Evolutionary conservation across 2,329 filamentous ascomycete genomes (phyloP), one percentile per base, ranked within the genome.

Genomic region (Trichoderma sp.): DNA sequence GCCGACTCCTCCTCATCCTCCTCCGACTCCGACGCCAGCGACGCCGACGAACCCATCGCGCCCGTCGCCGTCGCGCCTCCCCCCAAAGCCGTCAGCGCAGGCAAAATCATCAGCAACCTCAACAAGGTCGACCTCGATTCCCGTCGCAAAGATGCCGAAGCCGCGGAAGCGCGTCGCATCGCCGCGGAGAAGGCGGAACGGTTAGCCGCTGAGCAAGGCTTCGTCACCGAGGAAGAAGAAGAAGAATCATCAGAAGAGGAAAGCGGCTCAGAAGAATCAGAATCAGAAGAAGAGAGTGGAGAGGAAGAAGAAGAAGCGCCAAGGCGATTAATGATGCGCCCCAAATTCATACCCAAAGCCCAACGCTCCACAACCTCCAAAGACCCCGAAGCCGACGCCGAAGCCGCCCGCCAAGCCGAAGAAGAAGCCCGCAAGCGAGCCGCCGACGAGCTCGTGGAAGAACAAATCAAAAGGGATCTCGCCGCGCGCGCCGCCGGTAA

Each of bases 391-490:
- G 70, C 73, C 58, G 68, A 80, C 71, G 71, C 74, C 50, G 76
- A 79, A 55, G 76, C 72, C 7, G 72, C 72, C 4, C 74, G 73
- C 1, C 68, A 71, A 3, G 84, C 81, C 2, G 85, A 85, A 54
- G 87, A 89, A 66, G 88, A 84, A 64, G 87, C 83, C 1, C 84
- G 86, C 43, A 87, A 86, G 67, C 88, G 89, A 74, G 88, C 90
- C 45, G 86, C 90, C 14, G 90, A 97, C 74, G 88, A 86, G 64
- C 80, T 98, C 10, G 87, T 99, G 15, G 92, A 97, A 74, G 92
- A 93, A 71, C 93, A 98, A 74, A 87, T 98, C 50, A 88, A 90
- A 72, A 91, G 91, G 69, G 90, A 94, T 71, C 85, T 91, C 0
- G 89, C 89, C 4, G 91, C 90, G 24, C 86, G 88, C 63, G 88